Conservation (phyloP, 2,329 filamentous ascomycete species). For the Diaporthe australafricana region DNA sequence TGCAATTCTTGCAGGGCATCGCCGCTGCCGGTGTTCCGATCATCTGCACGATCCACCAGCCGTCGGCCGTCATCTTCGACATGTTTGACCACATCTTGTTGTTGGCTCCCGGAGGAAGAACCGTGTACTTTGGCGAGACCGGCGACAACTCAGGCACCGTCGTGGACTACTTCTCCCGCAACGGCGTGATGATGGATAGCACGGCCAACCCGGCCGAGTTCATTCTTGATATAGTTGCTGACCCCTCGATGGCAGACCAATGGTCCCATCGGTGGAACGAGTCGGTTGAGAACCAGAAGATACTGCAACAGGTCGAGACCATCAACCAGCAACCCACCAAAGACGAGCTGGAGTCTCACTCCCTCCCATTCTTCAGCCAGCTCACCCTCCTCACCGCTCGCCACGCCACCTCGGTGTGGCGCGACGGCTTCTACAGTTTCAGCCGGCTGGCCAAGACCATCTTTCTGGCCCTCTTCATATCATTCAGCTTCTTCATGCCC, state of each 20-base stretch:
- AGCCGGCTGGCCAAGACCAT: not conserved
- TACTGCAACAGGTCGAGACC: not conserved
- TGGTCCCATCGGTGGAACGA: not conserved
- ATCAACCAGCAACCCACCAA: not conserved
- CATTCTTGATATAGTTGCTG: constrained; percentile 74
- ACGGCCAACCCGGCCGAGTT: constrained; percentile 80
- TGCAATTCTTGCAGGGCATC: constrained; percentile 74
- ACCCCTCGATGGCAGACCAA: constrained; percentile 48
- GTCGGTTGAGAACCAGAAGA: not conserved
- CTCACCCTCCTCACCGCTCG: not conserved
- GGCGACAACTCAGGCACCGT: constrained; percentile 62
- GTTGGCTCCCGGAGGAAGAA: constrained; percentile 64
- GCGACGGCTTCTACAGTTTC: constrained; percentile 14
- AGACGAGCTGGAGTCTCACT: not conserved
- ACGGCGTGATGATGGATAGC: constrained; percentile 70
- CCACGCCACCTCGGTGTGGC: not conserved
- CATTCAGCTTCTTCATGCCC: constrained; percentile 71
- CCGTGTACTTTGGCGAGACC: constrained; percentile 68
- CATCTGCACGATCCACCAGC: constrained; percentile 59
- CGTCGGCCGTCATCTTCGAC: constrained; percentile 54
- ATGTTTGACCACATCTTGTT: constrained; percentile 65
- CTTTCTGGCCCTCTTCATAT: constrained; percentile 62
- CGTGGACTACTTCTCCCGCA: constrained; percentile 72
- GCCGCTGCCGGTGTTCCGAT: constrained; percentile 56
- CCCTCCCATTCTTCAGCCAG: not conserved